Conservation (phyloP, 139 green algal species). For the Ettlia oleoabundans region DNA sequence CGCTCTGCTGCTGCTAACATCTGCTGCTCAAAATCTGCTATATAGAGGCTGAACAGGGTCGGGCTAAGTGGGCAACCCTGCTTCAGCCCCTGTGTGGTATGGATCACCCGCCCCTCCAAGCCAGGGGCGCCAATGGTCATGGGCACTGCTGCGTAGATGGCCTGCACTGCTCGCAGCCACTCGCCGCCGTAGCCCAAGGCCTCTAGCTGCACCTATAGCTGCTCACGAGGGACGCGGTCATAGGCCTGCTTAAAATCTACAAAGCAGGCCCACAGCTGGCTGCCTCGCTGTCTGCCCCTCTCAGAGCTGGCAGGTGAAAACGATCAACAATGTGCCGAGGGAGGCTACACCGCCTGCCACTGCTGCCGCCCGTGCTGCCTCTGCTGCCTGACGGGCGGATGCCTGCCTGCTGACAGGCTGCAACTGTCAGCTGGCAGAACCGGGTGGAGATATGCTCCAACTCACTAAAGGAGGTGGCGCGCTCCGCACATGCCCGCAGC, state of each 20-base stretch:
- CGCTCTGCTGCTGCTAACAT: background rate
- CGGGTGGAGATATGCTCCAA: no score
- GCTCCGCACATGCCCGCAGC: no score
- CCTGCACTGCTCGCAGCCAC: background rate
- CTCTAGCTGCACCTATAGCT: background rate
- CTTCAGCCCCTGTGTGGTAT: conserved; percentile 2
- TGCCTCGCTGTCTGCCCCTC: background rate
- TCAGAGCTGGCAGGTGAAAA: no score
- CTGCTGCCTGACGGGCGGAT: no score
- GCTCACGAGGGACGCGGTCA: background rate
- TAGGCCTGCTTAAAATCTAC: conserved; percentile 14
- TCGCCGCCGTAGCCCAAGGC: background rate
- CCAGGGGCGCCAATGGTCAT: background rate
- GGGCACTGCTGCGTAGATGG: background rate
- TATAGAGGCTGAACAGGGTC: background rate
- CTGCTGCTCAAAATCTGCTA: background rate
- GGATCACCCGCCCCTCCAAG: background rate
- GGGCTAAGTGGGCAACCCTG: background rate
- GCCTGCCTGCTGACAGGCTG: no score
- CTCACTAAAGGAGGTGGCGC: no score
- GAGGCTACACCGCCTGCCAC: no score
- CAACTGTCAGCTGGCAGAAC: no score
- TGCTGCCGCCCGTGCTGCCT: no score
- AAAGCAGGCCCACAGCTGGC: no score
- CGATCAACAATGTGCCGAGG: no score